Evolutionary conservation across 2,329 filamentous ascomycete species (phyloP).

Genomic region (Saccharata proteae): DNA sequence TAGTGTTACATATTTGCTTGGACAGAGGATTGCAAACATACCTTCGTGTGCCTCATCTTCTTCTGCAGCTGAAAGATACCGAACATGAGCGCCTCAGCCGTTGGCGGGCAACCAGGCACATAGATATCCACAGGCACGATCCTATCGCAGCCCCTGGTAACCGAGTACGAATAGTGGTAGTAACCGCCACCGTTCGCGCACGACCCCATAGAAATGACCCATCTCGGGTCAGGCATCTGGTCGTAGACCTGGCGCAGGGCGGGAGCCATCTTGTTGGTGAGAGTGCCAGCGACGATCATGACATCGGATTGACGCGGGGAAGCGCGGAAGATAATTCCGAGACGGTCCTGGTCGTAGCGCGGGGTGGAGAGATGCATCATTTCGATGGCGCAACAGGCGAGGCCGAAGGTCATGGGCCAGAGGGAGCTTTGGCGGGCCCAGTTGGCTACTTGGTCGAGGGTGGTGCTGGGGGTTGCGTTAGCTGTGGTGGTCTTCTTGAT

Average conservation of each 20-base stretch:
- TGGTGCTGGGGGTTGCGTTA: constrained; percentile 44
- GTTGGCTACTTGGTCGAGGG: constrained; percentile 71
- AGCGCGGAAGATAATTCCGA: constrained; percentile 86
- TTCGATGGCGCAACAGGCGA: constrained; percentile 83
- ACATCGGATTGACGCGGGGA: constrained; percentile 84
- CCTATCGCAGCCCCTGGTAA: constrained; percentile 64
- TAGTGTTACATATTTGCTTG: background rate
- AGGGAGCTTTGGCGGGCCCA: constrained; percentile 81
- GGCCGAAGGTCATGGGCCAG: constrained; percentile 84
- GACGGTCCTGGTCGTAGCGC: constrained; percentile 82
- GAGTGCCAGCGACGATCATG: constrained; percentile 87
- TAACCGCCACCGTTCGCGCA: constrained; percentile 79
- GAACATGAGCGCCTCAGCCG: constrained; percentile 42
- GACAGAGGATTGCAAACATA: background rate
- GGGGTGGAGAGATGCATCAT: constrained; percentile 92
- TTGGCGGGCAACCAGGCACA: constrained; percentile 59
- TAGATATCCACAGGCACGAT: constrained; percentile 78
- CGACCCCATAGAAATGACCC: constrained; percentile 77
- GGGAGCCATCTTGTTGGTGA: constrained; percentile 94
- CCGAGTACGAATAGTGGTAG: constrained; percentile 77
- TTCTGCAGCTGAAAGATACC: constrained; percentile 66
- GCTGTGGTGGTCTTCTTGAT: too few species aligned
- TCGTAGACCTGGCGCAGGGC: constrained; percentile 85
- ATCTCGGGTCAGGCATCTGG: constrained; percentile 86
- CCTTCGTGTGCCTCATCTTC: constrained; percentile 54